Evolutionary conservation across 2,329 filamentous ascomycete genomes (phyloP).

Genomic region (Phoma herbarum): DNA sequence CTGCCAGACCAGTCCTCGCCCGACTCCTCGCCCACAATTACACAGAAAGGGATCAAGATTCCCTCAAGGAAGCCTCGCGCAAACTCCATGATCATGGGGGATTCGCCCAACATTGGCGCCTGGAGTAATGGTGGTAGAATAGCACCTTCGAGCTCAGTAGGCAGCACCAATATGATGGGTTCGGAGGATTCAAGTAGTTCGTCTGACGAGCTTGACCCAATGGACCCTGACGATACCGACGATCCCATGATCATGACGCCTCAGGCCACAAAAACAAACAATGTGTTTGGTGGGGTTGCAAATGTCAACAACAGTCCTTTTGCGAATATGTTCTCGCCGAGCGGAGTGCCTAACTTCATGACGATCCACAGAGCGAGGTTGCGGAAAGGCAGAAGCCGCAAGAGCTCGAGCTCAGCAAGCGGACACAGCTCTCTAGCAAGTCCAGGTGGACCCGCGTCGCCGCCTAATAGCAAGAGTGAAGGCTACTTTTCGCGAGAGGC

Average conservation of each 20-base stretch:
- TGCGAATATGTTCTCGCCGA: slow-evolving; percentile 69
- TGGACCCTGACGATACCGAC: slow-evolving; percentile 59
- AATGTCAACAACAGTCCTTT: slow-evolving; percentile 65
- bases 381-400: slow-evolving; percentile 66
- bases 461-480: slow-evolving; percentile 67
- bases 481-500: slow-evolving; percentile 65
- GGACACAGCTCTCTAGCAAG: slow-evolving; percentile 73
- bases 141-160: slow-evolving; percentile 74
- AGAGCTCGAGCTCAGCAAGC: slow-evolving; percentile 75
- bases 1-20: slow-evolving; percentile 87
- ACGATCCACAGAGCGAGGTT: slow-evolving; percentile 75
- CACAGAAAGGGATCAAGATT: slow-evolving; percentile 71
- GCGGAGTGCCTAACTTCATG: slow-evolving; percentile 77
- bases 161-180: slow-evolving; percentile 79
- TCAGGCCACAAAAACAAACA: slow-evolving; percentile 70
- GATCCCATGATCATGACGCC: slow-evolving; percentile 86
- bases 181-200: slow-evolving; percentile 79
- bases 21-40: slow-evolving; percentile 87
- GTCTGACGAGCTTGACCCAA: slow-evolving; percentile 65
- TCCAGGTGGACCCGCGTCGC: slow-evolving; percentile 78
- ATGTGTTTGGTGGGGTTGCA: slow-evolving; percentile 50
- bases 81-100: slow-evolving; percentile 56
- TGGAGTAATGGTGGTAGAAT: slow-evolving; percentile 67
- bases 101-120: slow-evolving; percentile 72
- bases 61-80: slow-evolving; percentile 61